Evolutionary conservation across 2,329 filamentous ascomycete genomes (phyloP).

Genomic region (Sporothrix schenckii): DNA sequence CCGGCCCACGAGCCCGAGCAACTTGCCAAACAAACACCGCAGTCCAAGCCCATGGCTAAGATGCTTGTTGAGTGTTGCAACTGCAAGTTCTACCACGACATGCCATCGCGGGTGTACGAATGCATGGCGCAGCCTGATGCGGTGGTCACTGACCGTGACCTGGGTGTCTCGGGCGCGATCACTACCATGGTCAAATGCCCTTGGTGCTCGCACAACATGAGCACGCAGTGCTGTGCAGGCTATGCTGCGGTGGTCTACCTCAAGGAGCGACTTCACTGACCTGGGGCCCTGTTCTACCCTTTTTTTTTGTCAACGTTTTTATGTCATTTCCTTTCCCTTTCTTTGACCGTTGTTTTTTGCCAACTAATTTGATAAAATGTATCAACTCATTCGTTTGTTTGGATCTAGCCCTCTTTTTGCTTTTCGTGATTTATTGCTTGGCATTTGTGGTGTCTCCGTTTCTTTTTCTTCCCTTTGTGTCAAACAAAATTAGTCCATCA

Average conservation of each 20-base stretch:
- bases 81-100: conserved; percentile 67
- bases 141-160: conserved; percentile 54
- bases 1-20: conserved; percentile 32
- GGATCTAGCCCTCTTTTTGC: background rate
- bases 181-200: conserved; percentile 68
- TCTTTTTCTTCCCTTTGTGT: background rate
- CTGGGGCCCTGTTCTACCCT: background rate
- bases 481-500: background rate
- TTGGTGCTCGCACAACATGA: conserved; percentile 74
- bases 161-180: conserved; percentile 59
- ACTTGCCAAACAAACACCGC: conserved; percentile 14
- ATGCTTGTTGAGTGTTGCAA: conserved; percentile 67
- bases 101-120: conserved; percentile 66
- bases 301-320: background rate
- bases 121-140: conserved; percentile 64
- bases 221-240: conserved; percentile 67
- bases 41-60: conserved; percentile 52
- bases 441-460: background rate
- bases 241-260: conserved; percentile 69
- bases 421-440: background rate
- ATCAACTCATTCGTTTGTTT: background rate
- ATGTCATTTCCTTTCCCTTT: background rate
- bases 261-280: conserved; percentile 61
- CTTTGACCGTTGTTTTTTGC: background rate
- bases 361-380: background rate